phyloP scores from a whole-genome alignment of 2,329 filamentous ascomycete genomes.

The Colletotrichum simmondsii region DNA sequence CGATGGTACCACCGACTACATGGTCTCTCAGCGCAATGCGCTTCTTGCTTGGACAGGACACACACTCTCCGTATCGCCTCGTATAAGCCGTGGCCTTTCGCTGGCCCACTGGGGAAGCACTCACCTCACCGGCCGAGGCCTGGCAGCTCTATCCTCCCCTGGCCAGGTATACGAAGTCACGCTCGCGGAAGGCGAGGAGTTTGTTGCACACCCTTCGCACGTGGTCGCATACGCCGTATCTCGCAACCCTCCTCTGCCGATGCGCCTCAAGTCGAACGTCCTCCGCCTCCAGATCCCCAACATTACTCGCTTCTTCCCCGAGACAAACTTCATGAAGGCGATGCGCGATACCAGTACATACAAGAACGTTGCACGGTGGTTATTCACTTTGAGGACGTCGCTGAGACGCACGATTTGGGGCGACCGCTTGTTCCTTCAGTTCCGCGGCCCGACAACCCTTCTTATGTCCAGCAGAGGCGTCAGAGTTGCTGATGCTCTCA shows the following conservation, averaged over 20 bases:
- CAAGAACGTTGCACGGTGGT: slow-evolving; percentile 71
- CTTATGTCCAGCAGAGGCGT: slow-evolving; percentile 89
- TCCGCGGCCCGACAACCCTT: slow-evolving; percentile 86
- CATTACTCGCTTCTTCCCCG: slow-evolving; percentile 72
- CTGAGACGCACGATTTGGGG: slow-evolving; percentile 89
- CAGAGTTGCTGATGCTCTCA: slow-evolving; percentile 81
- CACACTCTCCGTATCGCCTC: slow-evolving; percentile 80
- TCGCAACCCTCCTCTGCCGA: slow-evolving; percentile 79
- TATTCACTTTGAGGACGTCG: slow-evolving; percentile 80
- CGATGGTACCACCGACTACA: slow-evolving; percentile 95
- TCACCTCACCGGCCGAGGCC: slow-evolving; percentile 85
- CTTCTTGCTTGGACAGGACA: slow-evolving; percentile 97
- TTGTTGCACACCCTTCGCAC: slow-evolving; percentile 90
- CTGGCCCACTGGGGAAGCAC: slow-evolving; percentile 93
- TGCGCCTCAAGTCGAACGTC: slow-evolving; percentile 83
- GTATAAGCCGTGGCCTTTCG: slow-evolving; percentile 78
- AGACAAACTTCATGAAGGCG: slow-evolving; percentile 77
- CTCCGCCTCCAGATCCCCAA: slow-evolving; percentile 84
- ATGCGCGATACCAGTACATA: slow-evolving; percentile 80
- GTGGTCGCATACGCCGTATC: slow-evolving; percentile 90
- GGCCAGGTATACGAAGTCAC: slow-evolving; percentile 91
- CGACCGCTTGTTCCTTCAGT: slow-evolving; percentile 90
- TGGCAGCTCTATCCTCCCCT: slow-evolving; percentile 85
- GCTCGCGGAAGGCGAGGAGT: slow-evolving; percentile 85
- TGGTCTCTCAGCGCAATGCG: slow-evolving; percentile 86